These are phyloP conservation scores for Leptographium lundbergii DNA, from an alignment of 2,329 filamentous ascomycete species.

Conservation along the genomic window DNA sequence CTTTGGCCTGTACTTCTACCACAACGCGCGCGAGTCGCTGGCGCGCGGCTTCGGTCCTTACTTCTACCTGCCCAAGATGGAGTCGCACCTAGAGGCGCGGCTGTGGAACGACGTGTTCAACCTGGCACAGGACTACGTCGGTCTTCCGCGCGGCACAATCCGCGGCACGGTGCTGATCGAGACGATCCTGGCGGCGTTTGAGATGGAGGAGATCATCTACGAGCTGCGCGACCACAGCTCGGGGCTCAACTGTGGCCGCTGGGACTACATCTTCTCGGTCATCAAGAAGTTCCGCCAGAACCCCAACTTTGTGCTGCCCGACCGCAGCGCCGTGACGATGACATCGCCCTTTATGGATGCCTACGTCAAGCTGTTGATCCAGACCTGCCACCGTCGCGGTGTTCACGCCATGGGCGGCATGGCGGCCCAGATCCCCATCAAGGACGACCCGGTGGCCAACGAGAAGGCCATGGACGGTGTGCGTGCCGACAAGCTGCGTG, in stretches of 20 bases:
- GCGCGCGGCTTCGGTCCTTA: conserved; percentile 80
- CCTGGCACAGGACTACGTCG: conserved; percentile 83
- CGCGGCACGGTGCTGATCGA: conserved; percentile 93
- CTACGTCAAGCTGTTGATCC: conserved; percentile 93
- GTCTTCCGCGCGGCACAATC: conserved; percentile 81
- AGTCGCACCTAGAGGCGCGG: conserved; percentile 90
- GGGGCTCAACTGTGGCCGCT: conserved; percentile 94
- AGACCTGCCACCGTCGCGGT: conserved; percentile 91
- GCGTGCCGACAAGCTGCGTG: conserved; percentile 88
- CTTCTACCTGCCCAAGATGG: conserved; percentile 98
- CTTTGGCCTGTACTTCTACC: conserved; percentile 98
- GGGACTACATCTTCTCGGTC: conserved; percentile 99
- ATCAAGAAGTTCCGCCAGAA: conserved; percentile 99
- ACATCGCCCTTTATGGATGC: conserved; percentile 97
- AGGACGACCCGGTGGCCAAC: conserved; percentile 82
- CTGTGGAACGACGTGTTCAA: conserved; percentile 99
- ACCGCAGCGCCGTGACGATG: conserved; percentile 89
- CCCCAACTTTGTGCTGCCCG: conserved; percentile 82
- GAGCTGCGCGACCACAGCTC: conserved; percentile 94
- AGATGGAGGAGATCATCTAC: conserved; percentile 99
- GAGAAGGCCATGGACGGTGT: conserved; percentile 90
- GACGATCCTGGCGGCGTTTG: conserved; percentile 93
- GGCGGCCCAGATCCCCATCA: conserved; percentile 98
- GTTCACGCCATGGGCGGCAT: conserved; percentile 99
- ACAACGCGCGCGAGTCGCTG: conserved; percentile 85